Conservation (phyloP, 2,329 filamentous ascomycete genomes). For the Claviceps sp. region DNA sequence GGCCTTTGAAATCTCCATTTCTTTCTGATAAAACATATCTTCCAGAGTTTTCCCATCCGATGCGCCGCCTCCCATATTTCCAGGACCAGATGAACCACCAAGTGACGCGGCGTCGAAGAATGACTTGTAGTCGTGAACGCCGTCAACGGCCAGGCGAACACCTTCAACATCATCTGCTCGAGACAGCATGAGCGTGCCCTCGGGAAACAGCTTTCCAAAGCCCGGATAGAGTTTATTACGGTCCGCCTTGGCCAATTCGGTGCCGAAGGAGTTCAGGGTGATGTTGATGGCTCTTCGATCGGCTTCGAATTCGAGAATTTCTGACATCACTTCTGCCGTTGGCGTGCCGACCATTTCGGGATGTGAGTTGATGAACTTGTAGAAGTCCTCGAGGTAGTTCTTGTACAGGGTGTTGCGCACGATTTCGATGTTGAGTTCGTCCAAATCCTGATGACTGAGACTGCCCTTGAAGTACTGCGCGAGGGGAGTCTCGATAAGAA, state of each 20-base stretch:
- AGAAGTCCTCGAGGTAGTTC: constrained; percentile 97
- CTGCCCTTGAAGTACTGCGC: constrained; percentile 97
- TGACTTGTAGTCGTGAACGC: constrained; percentile 81
- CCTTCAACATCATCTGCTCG: constrained; percentile 90
- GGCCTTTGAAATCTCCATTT: constrained; percentile 95
- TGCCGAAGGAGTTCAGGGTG: constrained; percentile 96
- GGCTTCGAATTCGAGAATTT: constrained; percentile 92
- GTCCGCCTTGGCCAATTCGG: constrained; percentile 84
- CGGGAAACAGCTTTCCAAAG: constrained; percentile 84
- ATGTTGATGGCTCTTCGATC: constrained; percentile 97
- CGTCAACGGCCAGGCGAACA: constrained; percentile 85
- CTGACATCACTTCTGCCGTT: constrained; percentile 87
- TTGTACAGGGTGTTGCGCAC: constrained; percentile 98
- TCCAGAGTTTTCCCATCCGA: constrained; percentile 81
- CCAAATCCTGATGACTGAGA: constrained; percentile 87
- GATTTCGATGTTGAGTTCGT: constrained; percentile 99
- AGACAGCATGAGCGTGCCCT: constrained; percentile 89
- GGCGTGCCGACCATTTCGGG: constrained; percentile 78
- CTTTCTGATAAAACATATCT: constrained; percentile 97
- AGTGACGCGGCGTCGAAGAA: constrained; percentile 90
- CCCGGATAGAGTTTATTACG: constrained; percentile 91
- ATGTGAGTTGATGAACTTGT: constrained; percentile 84
- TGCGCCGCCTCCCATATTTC: constrained; percentile 73
- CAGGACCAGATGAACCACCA: constrained; percentile 56
- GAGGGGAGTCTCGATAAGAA: constrained; percentile 89